Evolutionary conservation across 805 yeast genomes (phyloP).

Genomic region (Ogataea paradorogensis): DNA sequence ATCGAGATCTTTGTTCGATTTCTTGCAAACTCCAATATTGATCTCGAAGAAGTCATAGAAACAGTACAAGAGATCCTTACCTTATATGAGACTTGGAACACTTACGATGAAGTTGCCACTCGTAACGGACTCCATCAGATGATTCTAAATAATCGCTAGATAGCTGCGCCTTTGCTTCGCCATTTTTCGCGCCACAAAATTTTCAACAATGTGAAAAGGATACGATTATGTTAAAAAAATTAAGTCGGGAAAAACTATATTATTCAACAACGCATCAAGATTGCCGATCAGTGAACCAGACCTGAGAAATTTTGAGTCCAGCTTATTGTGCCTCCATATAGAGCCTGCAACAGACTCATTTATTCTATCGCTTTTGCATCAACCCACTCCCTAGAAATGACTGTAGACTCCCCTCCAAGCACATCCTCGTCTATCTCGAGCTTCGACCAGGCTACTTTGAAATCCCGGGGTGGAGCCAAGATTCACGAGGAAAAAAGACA

Average conservation of each 20-base stretch:
- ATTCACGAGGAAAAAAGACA: background rate
- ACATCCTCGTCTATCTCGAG: constrained; percentile 10
- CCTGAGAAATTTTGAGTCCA: background rate
- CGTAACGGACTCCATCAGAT: constrained; percentile 44
- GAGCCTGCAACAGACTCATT: background rate
- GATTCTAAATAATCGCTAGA: constrained; percentile 18
- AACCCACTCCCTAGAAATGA: constrained; percentile 5
- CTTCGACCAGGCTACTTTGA: constrained; percentile 7
- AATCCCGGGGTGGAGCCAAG: constrained; percentile 6
- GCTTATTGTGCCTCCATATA: background rate
- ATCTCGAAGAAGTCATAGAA: constrained; percentile 72
- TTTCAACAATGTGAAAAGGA: background rate
- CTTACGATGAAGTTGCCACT: constrained; percentile 68
- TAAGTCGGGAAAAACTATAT: constrained; percentile 2
- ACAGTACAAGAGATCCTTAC: constrained; percentile 82
- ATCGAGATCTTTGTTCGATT: constrained; percentile 60
- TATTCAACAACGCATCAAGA: constrained; percentile 8
- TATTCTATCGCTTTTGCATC: constrained; percentile 5
- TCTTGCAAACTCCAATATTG: constrained; percentile 72
- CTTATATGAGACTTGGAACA: constrained; percentile 81
- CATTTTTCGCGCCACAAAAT: background rate
- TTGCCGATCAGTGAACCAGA: background rate
- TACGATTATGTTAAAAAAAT: constrained; percentile 7
- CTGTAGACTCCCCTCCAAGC: constrained; percentile 12
- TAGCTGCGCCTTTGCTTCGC: background rate